Percentiles rank a stretch among this genome's conserved stretches.
These are phyloP conservation scores for Trichoderma sp. DNA, from an alignment of 2,329 filamentous ascomycete genomes.

Conservation along the genomic window DNA sequence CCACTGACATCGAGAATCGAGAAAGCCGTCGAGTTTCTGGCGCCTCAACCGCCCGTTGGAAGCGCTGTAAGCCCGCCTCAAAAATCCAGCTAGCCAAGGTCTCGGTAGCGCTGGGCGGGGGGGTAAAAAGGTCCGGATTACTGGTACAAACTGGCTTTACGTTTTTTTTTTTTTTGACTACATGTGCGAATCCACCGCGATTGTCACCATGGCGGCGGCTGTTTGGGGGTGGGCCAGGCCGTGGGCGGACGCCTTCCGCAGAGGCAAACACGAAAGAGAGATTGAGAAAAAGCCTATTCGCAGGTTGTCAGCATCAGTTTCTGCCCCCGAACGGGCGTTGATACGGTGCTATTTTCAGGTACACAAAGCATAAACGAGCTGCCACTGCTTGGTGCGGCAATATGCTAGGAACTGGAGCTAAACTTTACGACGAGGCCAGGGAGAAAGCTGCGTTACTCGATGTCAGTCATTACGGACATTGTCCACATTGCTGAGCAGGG, in stretches of 20 bases:
- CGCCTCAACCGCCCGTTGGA: constrained; percentile 9
- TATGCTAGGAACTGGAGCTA: neutral
- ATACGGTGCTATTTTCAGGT: neutral
- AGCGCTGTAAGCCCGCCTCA: constrained; percentile 3
- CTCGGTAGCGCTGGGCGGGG: constrained; percentile 1
- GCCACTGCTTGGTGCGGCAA: constrained; percentile 1
- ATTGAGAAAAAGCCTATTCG: neutral
- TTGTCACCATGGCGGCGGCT: constrained; percentile 24
- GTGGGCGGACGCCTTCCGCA: neutral
- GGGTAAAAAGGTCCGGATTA: constrained; percentile 16
- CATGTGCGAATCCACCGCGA: constrained; percentile 15
- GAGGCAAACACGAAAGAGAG: constrained; percentile 1
- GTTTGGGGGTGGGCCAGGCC: neutral
- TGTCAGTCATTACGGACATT: constrained; percentile 7
- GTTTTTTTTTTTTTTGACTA: neutral
- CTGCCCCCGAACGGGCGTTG: neutral
- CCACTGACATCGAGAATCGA: constrained; percentile 1
- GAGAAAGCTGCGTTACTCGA: constrained; percentile 14
- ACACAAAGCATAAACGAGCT: constrained; percentile 14
- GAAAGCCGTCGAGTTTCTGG: neutral
- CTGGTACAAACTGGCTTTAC: constrained; percentile 2
- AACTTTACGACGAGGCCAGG: constrained; percentile 9
- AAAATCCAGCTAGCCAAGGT: constrained; percentile 9
- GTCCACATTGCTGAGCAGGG: constrained; percentile 11
- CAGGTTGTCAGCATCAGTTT: neutral